Percentiles rank a stretch among this genome's conserved stretches.
phyloP scores from a whole-genome alignment of 306 rosid genomes.

The Malus domestica region DNA sequence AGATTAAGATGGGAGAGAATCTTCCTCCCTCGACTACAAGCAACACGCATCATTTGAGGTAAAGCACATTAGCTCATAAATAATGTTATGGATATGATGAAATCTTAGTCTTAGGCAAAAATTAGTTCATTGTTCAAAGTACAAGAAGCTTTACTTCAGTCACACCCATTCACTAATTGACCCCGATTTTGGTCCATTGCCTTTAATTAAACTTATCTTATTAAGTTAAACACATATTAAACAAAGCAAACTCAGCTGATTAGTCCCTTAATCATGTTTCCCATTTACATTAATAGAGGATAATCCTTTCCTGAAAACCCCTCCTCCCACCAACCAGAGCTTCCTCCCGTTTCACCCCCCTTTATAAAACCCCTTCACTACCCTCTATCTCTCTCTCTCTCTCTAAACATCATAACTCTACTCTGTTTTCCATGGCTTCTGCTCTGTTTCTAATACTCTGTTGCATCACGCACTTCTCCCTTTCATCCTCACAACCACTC shows the following conservation, averaged over 20 bases:
- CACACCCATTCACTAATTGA: neutral
- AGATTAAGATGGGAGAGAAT: no score
- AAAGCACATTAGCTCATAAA: neutral
- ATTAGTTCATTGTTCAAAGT: neutral
- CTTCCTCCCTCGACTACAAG: neutral
- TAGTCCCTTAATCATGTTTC: neutral
- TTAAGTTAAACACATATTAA: neutral
- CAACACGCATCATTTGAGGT: no score
- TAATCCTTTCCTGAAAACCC: neutral
- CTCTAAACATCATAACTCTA: neutral
- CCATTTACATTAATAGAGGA: neutral
- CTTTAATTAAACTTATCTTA: neutral
- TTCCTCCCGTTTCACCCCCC: neutral
- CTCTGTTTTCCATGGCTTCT: slow-evolving; percentile 37
- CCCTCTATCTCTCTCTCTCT: neutral
- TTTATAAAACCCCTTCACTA: slow-evolving; percentile 6
- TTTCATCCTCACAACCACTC: slow-evolving; percentile 25
- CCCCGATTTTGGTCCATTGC: neutral
- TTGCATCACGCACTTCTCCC: slow-evolving; percentile 19
- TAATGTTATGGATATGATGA: neutral
- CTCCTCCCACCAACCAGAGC: slow-evolving; percentile 5
- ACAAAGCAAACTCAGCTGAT: neutral
- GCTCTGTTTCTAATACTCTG: slow-evolving; percentile 40
- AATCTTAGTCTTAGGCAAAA: neutral
- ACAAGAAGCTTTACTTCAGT: neutral